phyloP scores from a whole-genome alignment of 2,329 filamentous ascomycete species.

The Chaetomiaceae sp. region DNA sequence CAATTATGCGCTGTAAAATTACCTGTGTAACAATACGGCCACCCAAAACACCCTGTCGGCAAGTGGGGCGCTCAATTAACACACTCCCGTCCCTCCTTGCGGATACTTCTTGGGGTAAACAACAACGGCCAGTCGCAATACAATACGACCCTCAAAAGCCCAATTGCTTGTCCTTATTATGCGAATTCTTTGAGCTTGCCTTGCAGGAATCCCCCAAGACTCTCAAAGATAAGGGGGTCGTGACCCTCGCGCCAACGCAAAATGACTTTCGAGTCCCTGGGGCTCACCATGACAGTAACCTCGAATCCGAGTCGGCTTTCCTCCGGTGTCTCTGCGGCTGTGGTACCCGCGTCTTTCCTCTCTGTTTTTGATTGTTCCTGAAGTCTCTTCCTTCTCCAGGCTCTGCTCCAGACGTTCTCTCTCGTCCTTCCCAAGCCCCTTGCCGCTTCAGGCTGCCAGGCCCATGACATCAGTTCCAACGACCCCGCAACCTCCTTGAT shows the following conservation, averaged over 20 bases:
- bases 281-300: slow-evolving; percentile 45
- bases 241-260: slow-evolving; percentile 72
- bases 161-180: too few relatives aligned
- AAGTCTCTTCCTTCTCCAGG: slow-evolving; percentile 59
- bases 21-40: background rate
- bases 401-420: slow-evolving; percentile 74
- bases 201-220: slow-evolving; percentile 77
- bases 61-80: too few relatives aligned
- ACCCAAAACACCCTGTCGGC: too few relatives aligned
- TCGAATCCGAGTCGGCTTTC: slow-evolving; percentile 54
- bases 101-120: too few relatives aligned
- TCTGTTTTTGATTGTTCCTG: slow-evolving; percentile 28
- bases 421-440: slow-evolving; percentile 58
- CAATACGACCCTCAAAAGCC: too few relatives aligned
- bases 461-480: slow-evolving; percentile 59
- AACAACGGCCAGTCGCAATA: too few relatives aligned
- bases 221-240: slow-evolving; percentile 74
- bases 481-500: slow-evolving; percentile 45
- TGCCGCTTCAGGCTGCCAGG: slow-evolving; percentile 50
- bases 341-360: slow-evolving; percentile 5
- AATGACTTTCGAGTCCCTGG: slow-evolving; percentile 38
- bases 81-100: too few relatives aligned
- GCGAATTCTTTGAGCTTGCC: slow-evolving; percentile 37
- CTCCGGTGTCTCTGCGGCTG: slow-evolving; percentile 19
- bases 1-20: too few relatives aligned